Conservation (phyloP, 2,329 filamentous ascomycete species). For the Colletotrichum sp. region DNA sequence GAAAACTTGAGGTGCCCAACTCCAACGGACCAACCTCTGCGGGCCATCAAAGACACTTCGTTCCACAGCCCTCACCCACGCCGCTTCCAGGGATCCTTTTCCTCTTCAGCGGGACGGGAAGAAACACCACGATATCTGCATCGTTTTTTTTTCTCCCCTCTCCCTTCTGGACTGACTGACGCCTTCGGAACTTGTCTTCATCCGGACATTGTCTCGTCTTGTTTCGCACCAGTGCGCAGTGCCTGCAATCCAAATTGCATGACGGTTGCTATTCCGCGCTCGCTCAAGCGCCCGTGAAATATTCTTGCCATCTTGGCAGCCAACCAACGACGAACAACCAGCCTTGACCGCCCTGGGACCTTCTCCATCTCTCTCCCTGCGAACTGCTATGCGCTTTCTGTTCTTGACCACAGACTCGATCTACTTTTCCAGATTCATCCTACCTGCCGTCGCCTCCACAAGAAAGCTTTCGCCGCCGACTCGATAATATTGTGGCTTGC, state of each 20-base stretch:
- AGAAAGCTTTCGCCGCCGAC: neutral
- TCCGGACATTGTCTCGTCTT: neutral
- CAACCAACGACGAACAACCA: neutral
- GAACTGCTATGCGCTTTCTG: conserved; percentile 11
- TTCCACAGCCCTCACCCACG: neutral
- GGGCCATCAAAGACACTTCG: neutral
- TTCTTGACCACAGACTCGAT: neutral
- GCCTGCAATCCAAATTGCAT: neutral
- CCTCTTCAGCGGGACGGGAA: neutral
- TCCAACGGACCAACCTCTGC: neutral
- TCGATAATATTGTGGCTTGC: neutral
- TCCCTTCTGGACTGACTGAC: neutral
- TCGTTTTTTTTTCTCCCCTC: neutral
- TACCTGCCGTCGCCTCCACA: neutral
- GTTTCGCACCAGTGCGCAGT: neutral
- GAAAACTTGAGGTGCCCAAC: neutral
- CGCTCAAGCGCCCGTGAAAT: conserved; percentile 12
- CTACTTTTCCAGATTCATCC: neutral
- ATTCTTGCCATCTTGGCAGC: conserved; percentile 1
- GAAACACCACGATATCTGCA: neutral
- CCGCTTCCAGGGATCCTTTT: neutral
- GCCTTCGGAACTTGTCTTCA: neutral
- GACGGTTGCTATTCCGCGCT: conserved; percentile 5
- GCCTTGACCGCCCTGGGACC: neutral
- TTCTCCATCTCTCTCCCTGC: neutral